A percentile compares a stretch with the other conserved stretches of the same genome.
phyloP scores from a whole-genome alignment of 768 basidiomycete genomes.

The Suillus placidus region DNA sequence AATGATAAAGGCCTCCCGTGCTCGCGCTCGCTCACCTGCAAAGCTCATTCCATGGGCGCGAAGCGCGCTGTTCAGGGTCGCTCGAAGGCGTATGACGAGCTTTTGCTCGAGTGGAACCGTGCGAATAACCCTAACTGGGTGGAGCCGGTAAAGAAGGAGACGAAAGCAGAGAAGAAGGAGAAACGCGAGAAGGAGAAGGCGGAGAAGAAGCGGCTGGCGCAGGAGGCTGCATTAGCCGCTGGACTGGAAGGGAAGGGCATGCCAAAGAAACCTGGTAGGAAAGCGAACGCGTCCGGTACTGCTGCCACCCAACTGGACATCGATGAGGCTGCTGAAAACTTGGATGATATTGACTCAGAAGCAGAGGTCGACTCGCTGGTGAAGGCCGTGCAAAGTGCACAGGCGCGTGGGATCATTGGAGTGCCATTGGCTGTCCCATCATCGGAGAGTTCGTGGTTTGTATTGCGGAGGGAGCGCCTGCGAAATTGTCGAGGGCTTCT shows the following conservation, averaged over 20 bases:
- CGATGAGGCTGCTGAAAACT: constrained; percentile 67
- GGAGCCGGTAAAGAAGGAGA: constrained; percentile 84
- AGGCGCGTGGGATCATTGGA: constrained; percentile 59
- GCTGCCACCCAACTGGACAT: constrained; percentile 54
- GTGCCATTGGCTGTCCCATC: constrained; percentile 72
- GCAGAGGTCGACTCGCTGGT: constrained; percentile 80
- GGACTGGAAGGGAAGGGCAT: constrained; percentile 66
- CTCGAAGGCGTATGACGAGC: constrained; percentile 79
- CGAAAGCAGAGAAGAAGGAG: constrained; percentile 86
- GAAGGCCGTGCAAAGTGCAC: constrained; percentile 57
- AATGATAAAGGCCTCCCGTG: constrained; percentile 94
- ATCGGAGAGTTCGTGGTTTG: constrained; percentile 82
- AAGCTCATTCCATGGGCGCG: constrained; percentile 96
- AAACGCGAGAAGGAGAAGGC: constrained; percentile 79
- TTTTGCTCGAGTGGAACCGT: constrained; percentile 91
- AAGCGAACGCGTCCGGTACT: constrained; percentile 44
- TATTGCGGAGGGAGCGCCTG: constrained; percentile 68
- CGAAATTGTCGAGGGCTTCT: constrained; percentile 60
- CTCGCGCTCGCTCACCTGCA: constrained; percentile 94
- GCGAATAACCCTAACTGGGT: constrained; percentile 87
- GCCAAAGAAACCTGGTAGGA: constrained; percentile 57
- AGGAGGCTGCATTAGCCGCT: constrained; percentile 67
- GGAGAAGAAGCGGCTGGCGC: constrained; percentile 76
- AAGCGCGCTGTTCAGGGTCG: constrained; percentile 92
- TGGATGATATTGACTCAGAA: constrained; percentile 83